Percentiles rank a stretch among this genome's conserved stretches.
Evolutionary conservation across 2,329 filamentous ascomycete genomes (phyloP).

Genomic region (Parastagonospora nodorum): DNA sequence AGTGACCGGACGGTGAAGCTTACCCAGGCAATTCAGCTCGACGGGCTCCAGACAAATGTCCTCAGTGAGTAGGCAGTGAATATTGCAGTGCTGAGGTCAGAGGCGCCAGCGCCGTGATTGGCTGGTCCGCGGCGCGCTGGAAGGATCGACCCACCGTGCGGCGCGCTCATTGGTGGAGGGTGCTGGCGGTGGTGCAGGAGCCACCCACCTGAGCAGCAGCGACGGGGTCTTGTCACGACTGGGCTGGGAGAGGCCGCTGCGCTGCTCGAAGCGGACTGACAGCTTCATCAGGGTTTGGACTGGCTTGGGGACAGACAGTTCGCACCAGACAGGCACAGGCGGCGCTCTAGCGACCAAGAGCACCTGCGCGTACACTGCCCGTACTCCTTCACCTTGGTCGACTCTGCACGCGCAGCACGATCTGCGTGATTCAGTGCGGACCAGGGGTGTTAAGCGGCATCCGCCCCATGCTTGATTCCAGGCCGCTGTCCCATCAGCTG

Average conservation of each 20-base stretch:
- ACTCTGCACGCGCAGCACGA: slow-evolving; percentile 8
- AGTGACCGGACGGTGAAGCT: neutral
- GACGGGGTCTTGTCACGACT: neutral
- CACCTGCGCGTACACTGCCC: no score
- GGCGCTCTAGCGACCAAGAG: no score
- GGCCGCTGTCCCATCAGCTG: slow-evolving; percentile 13
- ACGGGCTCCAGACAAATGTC: no score
- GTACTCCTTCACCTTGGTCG: neutral
- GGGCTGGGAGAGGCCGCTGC: neutral
- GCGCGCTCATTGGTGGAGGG: slow-evolving; percentile 1
- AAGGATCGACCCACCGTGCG: neutral
- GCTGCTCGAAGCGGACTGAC: neutral
- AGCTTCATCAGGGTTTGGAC: neutral
- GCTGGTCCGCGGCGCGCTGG: neutral
- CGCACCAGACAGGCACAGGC: no score
- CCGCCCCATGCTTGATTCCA: slow-evolving; percentile 23
- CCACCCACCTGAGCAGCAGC: neutral
- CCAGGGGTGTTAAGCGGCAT: slow-evolving; percentile 35
- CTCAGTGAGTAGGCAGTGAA: no score
- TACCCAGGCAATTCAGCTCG: no score
- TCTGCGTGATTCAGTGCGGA: slow-evolving; percentile 37
- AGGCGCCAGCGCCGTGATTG: slow-evolving; percentile 1
- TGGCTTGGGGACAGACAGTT: no score
- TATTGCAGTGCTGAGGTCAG: slow-evolving; percentile 1
- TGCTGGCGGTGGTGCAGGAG: neutral